Percentiles rank a stretch among this genome's conserved stretches.
phyloP scores from a whole-genome alignment of 2,329 filamentous ascomycete species.

The Cercospora sesami region DNA sequence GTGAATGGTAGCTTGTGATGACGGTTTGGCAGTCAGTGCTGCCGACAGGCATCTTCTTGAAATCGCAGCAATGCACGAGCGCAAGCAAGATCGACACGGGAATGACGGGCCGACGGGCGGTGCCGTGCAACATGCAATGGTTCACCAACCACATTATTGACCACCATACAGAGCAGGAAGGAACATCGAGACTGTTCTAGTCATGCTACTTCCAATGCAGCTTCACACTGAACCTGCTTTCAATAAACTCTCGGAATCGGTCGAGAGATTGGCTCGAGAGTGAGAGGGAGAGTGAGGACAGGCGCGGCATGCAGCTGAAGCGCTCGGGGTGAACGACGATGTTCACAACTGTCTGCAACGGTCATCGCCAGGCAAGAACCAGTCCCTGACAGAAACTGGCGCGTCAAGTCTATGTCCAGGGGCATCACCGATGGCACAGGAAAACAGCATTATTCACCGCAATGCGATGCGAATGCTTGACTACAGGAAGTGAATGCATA shows the following conservation, averaged over 20 bases:
- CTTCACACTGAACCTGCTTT: no score
- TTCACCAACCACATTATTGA: background rate
- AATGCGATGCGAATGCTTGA: background rate
- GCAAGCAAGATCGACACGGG: background rate
- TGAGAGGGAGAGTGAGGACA: no score
- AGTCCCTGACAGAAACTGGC: no score
- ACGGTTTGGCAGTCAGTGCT: background rate
- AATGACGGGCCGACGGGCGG: background rate
- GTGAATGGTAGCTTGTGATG: background rate
- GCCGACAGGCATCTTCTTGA: background rate
- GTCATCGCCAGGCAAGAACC: no score
- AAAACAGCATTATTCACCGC: background rate
- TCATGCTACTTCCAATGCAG: background rate
- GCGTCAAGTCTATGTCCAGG: no score
- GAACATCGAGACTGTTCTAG: background rate
- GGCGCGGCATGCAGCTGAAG: no score
- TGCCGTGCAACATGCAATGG: background rate
- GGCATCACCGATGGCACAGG: background rate
- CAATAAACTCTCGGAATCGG: no score
- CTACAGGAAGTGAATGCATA: background rate
- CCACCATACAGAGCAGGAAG: background rate
- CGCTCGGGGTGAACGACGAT: no score
- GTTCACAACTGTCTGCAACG: no score
- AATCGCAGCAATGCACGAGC: background rate
- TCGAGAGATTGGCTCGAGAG: no score